A percentile compares a stretch with the other conserved stretches of the same genome.
Conservation (phyloP, 371 early-diverging fungal species). For the Parasitella parasitica region DNA sequence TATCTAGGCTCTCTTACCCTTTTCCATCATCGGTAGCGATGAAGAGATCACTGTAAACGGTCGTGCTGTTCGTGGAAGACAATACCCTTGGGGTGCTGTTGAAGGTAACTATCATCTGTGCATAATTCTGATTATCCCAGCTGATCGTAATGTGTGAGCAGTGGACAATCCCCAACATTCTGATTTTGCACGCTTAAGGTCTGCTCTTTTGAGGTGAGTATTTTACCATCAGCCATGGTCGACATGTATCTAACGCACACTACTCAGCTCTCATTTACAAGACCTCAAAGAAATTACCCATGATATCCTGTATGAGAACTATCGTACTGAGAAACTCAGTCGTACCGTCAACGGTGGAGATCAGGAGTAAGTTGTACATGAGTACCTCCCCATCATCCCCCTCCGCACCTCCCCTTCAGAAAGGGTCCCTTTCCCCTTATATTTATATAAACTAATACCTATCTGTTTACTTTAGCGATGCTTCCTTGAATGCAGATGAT, state of each 20-base stretch:
- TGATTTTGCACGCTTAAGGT: slow-evolving; percentile 95
- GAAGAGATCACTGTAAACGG: slow-evolving; percentile 84
- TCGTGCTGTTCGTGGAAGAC: slow-evolving; percentile 86
- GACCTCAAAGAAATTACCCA: slow-evolving; percentile 90
- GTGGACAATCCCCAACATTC: slow-evolving; percentile 89
- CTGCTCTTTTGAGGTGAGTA: slow-evolving; percentile 76
- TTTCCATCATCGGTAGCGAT: slow-evolving; percentile 96
- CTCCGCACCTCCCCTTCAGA: neutral
- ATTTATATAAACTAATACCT: neutral
- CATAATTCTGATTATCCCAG: neutral
- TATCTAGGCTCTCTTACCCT: slow-evolving; percentile 81
- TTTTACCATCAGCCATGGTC: neutral
- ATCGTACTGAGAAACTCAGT: slow-evolving; percentile 90
- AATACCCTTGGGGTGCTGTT: slow-evolving; percentile 99
- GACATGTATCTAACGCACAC: neutral
- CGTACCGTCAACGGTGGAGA: slow-evolving; percentile 59
- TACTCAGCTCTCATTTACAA: slow-evolving; percentile 84
- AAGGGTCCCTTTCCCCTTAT: neutral
- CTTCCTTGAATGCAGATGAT: slow-evolving; percentile 51
- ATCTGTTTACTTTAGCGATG: slow-evolving; percentile 25
- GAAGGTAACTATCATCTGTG: slow-evolving; percentile 52
- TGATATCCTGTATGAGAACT: slow-evolving; percentile 86
- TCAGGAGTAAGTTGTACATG: slow-evolving; percentile 21
- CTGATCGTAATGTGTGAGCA: slow-evolving; percentile 5
- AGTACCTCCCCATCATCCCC: neutral